Base-by-base conservation (phyloP, 768 basidiomycete genomes). In the Mycena kentingensis region DNA sequence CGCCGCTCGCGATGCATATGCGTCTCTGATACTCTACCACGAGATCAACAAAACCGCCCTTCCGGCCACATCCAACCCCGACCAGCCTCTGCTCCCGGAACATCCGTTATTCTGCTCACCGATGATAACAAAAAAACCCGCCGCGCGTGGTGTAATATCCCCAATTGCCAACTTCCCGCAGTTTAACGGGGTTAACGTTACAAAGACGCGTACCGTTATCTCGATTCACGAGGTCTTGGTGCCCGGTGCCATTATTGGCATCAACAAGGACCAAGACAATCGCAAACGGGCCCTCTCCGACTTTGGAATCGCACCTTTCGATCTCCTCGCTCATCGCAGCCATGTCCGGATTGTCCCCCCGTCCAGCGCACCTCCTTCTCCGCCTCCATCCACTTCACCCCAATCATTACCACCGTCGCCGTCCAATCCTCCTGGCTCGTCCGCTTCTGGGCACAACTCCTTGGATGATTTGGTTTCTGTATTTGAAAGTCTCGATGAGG, bases 111-210 rank as follows among this genome's bases (percentile, higher is more conserved):
- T 24, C 13, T 12, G 42, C 13, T 11, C 42, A 25, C 11, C 42
- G 32, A 10, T 34, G 32, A 34, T n/a, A n/a, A n/a, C n/a, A n/a
- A 43, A 51, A n/a, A 45, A 51, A 34, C 42, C 31, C 21, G 50
- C 50, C 2, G 50, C 50, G 6, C 50, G 50, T 21, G 50, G 50
- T 16, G n/a, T 51, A 19, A 34, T 51, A 11, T 51, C 50, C 2
- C 16, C n/a, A 15, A 19, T 7, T n/a, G 50, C 50, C 21, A 18
- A 24, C 6, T 7, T n/a, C 11, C 36, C 28, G 3, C 28, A 36
- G 22, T 51, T 51, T 31, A 27, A 35, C 7, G 34, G 41, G 10
- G 42, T 25, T 26, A 51, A 51, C 31, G 31, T 51, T 19, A 45
- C 50, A 11, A 21, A 25, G 21, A 44, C 50, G 8, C 50, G 50